A percentile compares a stretch with the other conserved stretches of the same genome.
phyloP scores from a whole-genome alignment of 441 rosid genomes.

The Mallotus japonicus region DNA sequence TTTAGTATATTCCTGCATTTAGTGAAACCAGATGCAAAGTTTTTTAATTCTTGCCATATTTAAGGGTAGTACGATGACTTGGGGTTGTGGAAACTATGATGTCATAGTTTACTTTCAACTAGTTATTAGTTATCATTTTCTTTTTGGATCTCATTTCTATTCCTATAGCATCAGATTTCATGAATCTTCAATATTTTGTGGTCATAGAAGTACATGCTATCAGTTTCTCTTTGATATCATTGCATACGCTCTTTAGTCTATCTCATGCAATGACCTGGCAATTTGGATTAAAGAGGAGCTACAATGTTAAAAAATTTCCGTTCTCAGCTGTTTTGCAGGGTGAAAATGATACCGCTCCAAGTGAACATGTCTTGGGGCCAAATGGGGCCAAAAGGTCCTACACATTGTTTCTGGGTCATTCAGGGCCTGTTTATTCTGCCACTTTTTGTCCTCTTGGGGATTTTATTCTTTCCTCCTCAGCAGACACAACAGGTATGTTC shows the following conservation, averaged over 20 bases:
- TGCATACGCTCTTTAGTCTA: neutral
- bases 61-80: neutral
- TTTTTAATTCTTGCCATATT: neutral
- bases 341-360: slow-evolving; percentile 56
- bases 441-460: slow-evolving; percentile 89
- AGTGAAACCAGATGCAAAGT: neutral
- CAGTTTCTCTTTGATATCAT: neutral
- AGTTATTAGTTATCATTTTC: neutral
- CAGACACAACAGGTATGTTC: slow-evolving; percentile 75
- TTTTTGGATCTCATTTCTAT: neutral
- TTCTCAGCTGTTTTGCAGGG: slow-evolving; percentile 70
- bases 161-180: neutral
- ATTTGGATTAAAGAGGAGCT: slow-evolving; percentile 8
- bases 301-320: slow-evolving; percentile 15
- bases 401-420: slow-evolving; percentile 79
- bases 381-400: slow-evolving; percentile 64
- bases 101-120: neutral
- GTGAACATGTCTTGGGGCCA: slow-evolving; percentile 46
- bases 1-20: neutral
- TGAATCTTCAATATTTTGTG: neutral
- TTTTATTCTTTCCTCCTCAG: slow-evolving; percentile 87
- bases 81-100: slow-evolving; percentile 1
- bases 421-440: slow-evolving; percentile 93
- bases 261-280: slow-evolving; percentile 6
- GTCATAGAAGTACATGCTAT: neutral